phyloP scores from a whole-genome alignment of 2,329 filamentous ascomycete genomes.

The Nigrograna mackinnonii region DNA sequence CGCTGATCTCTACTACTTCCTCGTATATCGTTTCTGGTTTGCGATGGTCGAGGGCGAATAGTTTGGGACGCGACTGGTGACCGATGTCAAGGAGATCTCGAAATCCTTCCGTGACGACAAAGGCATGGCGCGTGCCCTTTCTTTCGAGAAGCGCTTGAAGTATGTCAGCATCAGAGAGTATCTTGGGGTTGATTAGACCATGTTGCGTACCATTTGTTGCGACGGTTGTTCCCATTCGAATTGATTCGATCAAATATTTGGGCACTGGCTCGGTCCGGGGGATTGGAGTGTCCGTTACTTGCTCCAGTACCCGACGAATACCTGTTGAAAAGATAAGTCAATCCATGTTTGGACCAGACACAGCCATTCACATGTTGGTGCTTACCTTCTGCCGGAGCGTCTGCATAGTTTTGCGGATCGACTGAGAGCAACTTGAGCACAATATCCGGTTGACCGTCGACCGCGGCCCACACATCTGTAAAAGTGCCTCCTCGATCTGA shows the following conservation, averaged over 20 bases:
- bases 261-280: too few relatives aligned
- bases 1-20: conserved; percentile 19
- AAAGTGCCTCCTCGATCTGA: conserved; percentile 34
- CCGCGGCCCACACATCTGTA: too few relatives aligned
- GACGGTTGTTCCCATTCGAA: conserved; percentile 35
- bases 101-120: conserved; percentile 32
- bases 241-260: too few relatives aligned
- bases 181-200: too few relatives aligned
- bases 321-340: too few relatives aligned
- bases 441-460: conserved; percentile 19
- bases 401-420: conserved; percentile 31
- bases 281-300: too few relatives aligned
- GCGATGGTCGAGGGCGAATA: conserved; percentile 26
- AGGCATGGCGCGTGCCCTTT: conserved; percentile 26
- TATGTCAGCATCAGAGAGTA: too few relatives aligned
- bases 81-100: conserved; percentile 32
- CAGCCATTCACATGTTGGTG: too few relatives aligned
- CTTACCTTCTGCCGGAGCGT: conserved; percentile 37
- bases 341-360: too few relatives aligned
- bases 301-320: too few relatives aligned
- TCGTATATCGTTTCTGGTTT: conserved; percentile 21
- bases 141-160: conserved; percentile 29
- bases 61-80: conserved; percentile 34
- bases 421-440: conserved; percentile 33
- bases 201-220: conserved; percentile 37